These are phyloP conservation scores for Xylona heveae DNA, from an alignment of 495 filamentous ascomycete genomes.

Conservation along the genomic window DNA sequence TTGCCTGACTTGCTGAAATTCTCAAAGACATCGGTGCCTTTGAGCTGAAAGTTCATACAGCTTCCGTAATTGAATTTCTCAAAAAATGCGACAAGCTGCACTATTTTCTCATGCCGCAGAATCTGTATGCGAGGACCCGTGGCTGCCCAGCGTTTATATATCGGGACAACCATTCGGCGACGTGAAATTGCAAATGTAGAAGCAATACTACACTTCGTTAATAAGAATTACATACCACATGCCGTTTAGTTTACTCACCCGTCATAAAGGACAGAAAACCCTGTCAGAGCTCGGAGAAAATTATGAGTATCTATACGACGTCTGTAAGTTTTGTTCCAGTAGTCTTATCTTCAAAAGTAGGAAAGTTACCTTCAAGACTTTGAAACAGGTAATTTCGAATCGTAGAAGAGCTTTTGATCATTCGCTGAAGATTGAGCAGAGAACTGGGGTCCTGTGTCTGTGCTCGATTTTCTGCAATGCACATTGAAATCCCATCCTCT, in stretches of 20 bases:
- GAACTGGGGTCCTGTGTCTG: too few relatives aligned
- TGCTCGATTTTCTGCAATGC: too few relatives aligned
- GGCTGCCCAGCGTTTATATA: conserved; percentile 81
- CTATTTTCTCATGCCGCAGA: conserved; percentile 44
- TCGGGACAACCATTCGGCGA: conserved; percentile 70
- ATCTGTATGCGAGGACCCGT: conserved; percentile 54
- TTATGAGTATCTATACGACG: conserved; percentile 37
- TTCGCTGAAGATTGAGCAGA: too few relatives aligned
- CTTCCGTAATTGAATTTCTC: conserved; percentile 60
- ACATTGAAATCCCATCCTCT: too few relatives aligned
- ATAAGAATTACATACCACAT: not conserved
- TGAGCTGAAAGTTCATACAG: conserved; percentile 73
- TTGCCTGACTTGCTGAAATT: conserved; percentile 42
- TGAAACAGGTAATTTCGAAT: conserved; percentile 32
- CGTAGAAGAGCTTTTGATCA: too few relatives aligned
- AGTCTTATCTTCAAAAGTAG: not conserved
- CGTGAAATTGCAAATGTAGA: conserved; percentile 59
- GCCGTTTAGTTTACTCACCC: conserved; percentile 17
- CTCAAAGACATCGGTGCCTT: conserved; percentile 62
- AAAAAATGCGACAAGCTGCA: conserved; percentile 67
- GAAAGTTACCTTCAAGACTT: conserved; percentile 7
- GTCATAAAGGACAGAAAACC: conserved; percentile 56
- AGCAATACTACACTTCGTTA: conserved; percentile 27
- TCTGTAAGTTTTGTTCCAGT: not conserved
- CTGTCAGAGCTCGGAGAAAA: conserved; percentile 59